Percentiles rank a stretch among this genome's conserved stretches.
phyloP scores from a whole-genome alignment of 2,329 filamentous ascomycete genomes.

The Penicillium sp. region DNA sequence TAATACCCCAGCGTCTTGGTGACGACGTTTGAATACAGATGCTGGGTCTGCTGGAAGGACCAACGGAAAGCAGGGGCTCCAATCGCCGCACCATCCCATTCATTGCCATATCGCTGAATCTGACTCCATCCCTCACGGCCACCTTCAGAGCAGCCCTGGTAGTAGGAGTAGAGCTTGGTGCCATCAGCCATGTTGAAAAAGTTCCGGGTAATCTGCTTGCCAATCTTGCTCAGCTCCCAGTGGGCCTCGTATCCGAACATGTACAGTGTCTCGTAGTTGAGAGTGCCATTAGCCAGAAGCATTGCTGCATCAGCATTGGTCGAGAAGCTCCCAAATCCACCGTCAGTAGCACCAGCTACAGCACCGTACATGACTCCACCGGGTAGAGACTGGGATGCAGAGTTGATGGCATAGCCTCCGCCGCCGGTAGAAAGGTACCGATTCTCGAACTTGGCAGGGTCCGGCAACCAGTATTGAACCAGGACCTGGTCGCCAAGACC shows the following conservation, averaged over 20 bases:
- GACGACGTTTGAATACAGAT: conserved; percentile 40
- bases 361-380: conserved; percentile 51
- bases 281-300: conserved; percentile 43
- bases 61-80: conserved; percentile 49
- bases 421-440: conserved; percentile 52
- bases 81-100: conserved; percentile 47
- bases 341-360: conserved; percentile 52
- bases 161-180: conserved; percentile 45
- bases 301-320: conserved; percentile 41
- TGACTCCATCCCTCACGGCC: conserved; percentile 51
- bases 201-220: conserved; percentile 45
- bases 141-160: conserved; percentile 56
- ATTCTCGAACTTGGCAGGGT: conserved; percentile 47
- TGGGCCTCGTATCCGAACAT: conserved; percentile 55
- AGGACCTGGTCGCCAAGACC: conserved; percentile 40
- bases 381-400: conserved; percentile 29
- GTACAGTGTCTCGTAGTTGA: conserved; percentile 54
- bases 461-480: conserved; percentile 47
- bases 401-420: conserved; percentile 51
- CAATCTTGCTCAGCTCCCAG: conserved; percentile 51
- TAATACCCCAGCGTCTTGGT: conserved; percentile 43
- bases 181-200: conserved; percentile 35
- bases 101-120: conserved; percentile 50
- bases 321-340: conserved; percentile 53
- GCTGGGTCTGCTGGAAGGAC: conserved; percentile 44